Evolutionary conservation across 2,329 filamentous ascomycete genomes (phyloP), one percentile per base, ranked within the genome.

Genomic region (Calcarisporium arbuscula): DNA sequence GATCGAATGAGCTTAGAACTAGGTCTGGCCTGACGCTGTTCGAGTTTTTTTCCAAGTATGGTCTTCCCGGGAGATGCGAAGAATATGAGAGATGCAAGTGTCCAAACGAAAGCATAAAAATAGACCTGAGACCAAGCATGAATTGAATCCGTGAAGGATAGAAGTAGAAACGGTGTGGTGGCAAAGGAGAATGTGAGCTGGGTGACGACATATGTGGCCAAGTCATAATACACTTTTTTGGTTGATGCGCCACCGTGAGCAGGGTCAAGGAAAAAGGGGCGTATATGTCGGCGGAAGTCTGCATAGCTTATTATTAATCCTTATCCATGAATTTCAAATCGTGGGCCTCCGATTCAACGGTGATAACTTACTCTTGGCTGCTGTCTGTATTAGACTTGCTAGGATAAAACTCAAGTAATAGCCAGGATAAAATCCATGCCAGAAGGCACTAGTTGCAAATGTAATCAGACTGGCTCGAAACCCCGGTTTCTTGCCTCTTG

Each of bases 351-450:
- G n/a, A n/a, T n/a, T n/a, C n/a, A n/a, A n/a, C 10, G 12, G 14
- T 11, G 16, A 12, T 10, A 14, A 72, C 82, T 57, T 69, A 95
- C 89, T 88, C 68, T 98, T 98, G 36, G 92, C 89, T 14, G 82
- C 82, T 3, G 88, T 95, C 56, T 98, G 92, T 19, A 95, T 75
- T 46, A 98, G 85, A 42, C 87, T 88, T 2, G 85, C 92, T 7
- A 96, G 71, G 26, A 96, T 65, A 52, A 98, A 98, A 5, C 83
- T 74, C 41, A 98, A 64, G 58, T 96, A 96, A 61, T 98, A 98
- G 6, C 92, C 92, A 0, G 92, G 90, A 48, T 94, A 94, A 62
- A 98, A 98, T 19, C 92, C 92, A 54, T 98, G 92, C 92, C 92
- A 98, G 47, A 96, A 82, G 4, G 92, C 90, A 52, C 88, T 95